Conservation (phyloP, 2,329 filamentous ascomycete species). For the Colletotrichum sidae region DNA sequence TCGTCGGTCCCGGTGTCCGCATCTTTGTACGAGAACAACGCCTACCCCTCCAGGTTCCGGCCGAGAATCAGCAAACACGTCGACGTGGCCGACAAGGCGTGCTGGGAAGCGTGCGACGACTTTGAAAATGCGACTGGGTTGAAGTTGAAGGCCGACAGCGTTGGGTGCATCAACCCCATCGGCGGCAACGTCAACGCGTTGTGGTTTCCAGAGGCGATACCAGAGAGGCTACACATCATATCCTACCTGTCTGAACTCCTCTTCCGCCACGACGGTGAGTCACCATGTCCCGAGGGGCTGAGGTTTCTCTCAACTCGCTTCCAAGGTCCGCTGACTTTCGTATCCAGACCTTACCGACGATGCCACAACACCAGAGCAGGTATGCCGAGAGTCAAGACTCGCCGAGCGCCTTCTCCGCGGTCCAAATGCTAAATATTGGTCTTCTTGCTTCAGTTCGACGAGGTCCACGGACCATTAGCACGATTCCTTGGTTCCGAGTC, state of each 20-base stretch:
- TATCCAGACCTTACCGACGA: constrained; percentile 12
- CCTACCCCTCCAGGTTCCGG: constrained; percentile 9
- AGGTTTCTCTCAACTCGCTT: not conserved
- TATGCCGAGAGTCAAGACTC: not conserved
- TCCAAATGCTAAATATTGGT: not conserved
- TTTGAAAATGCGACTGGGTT: constrained; percentile 13
- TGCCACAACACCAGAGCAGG: constrained; percentile 10
- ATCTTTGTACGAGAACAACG: constrained; percentile 11
- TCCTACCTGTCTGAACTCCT: constrained; percentile 17
- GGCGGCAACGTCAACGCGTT: constrained; percentile 11
- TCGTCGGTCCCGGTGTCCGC: constrained; percentile 9
- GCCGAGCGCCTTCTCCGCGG: not conserved
- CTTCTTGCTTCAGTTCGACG: constrained; percentile 1
- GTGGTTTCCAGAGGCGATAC: constrained; percentile 11
- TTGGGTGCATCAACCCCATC: constrained; percentile 15
- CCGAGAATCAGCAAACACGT: constrained; percentile 14
- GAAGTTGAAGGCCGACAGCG: constrained; percentile 14
- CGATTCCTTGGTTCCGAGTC: constrained; percentile 10
- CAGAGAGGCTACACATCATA: constrained; percentile 4
- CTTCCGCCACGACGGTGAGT: constrained; percentile 6
- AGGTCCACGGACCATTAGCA: constrained; percentile 11
- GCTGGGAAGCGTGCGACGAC: constrained; percentile 15
- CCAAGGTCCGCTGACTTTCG: not conserved
- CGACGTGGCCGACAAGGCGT: constrained; percentile 8
- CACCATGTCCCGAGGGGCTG: not conserved